phyloP scores from a whole-genome alignment of 2,329 filamentous ascomycete species.

The Pseudocercospora macadamiae region DNA sequence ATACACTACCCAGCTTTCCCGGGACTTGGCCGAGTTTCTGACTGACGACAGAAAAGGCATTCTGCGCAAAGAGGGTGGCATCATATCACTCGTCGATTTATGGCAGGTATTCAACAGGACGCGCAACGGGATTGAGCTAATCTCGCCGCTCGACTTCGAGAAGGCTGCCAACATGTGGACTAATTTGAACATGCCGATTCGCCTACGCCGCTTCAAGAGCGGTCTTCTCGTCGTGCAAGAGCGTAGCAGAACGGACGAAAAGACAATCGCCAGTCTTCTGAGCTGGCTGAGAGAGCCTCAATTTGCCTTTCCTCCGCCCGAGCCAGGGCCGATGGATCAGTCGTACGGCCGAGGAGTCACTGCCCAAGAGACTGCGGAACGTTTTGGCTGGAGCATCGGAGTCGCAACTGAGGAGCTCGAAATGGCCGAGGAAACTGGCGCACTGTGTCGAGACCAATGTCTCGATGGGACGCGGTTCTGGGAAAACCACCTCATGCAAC shows the following conservation, averaged over 20 bases:
- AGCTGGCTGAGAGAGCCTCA: conserved; percentile 70
- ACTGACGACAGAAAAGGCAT: conserved; percentile 82
- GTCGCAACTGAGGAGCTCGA: conserved; percentile 94
- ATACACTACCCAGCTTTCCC: conserved; percentile 84
- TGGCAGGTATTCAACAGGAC: conserved; percentile 96
- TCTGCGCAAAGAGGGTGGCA: conserved; percentile 77
- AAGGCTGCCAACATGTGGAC: conserved; percentile 90
- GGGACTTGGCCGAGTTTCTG: conserved; percentile 84
- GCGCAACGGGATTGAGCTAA: conserved; percentile 88
- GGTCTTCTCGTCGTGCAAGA: conserved; percentile 94
- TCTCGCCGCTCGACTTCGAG: conserved; percentile 88
- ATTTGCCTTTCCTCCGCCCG: conserved; percentile 33
- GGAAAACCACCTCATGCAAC: conserved; percentile 64
- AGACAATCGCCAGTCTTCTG: conserved; percentile 76
- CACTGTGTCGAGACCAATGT: conserved; percentile 86
- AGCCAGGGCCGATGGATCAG: conserved; percentile 74
- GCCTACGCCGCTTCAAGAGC: conserved; percentile 85
- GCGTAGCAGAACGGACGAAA: conserved; percentile 85
- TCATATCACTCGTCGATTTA: conserved; percentile 85
- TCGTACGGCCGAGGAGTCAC: conserved; percentile 83
- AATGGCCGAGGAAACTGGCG: conserved; percentile 92
- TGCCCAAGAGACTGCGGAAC: conserved; percentile 83
- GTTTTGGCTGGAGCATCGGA: conserved; percentile 95
- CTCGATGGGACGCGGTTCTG: conserved; percentile 92
- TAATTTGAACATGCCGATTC: conserved; percentile 79